Evolutionary conservation across 768 basidiomycete genomes (phyloP), one percentile per base, ranked within the genome.

Genomic region (Suillus subalutaceus): DNA sequence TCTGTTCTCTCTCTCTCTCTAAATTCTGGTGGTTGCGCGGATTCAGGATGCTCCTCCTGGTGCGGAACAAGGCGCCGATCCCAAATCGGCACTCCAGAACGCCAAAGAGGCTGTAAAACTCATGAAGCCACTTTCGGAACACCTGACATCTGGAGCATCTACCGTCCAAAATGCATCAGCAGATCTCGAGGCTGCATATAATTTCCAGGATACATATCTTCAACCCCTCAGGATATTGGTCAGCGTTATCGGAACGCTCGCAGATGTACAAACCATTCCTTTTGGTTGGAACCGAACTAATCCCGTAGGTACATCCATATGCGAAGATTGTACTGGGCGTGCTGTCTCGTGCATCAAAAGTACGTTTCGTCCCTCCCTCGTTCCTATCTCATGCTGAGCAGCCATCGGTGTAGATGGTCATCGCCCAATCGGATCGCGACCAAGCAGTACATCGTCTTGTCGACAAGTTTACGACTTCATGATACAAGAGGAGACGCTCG

Each of bases 401-500:
- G 8, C 15, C 12, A 16, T 20, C 9, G 30, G 20, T n/a, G 16
- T 26, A 64, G 59, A 35, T 46, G 5, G 38, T 65, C 15, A 9
- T 60, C 1, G 64, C 64, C 3, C 64, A 65, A 59, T 37, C 35
- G 18, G 26, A 35, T 20, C 64, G 56, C 1, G 64, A 65, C 26
- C 6, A 57, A 32, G 40, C 58, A 0, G 15, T 64, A 1, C 63
- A 12, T 9, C 18, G 62, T 26, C 66, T 67, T 38, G 23, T 66
- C 40, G 12, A 38, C 15, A 60, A 46, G 44, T 66, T 6, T 67
- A 67, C 50, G 23, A 20, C 15, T 67, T 66, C 43, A 35, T 67
- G 18, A 23, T 15, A 6, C 32, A 50, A 26, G 63, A 43, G 18
- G 32, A 52, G 5, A 15, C 20, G 10, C 40, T 67, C 30, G 20